phyloP scores from a whole-genome alignment of 2,329 filamentous ascomycete genomes.

The Xylaria sp. region DNA sequence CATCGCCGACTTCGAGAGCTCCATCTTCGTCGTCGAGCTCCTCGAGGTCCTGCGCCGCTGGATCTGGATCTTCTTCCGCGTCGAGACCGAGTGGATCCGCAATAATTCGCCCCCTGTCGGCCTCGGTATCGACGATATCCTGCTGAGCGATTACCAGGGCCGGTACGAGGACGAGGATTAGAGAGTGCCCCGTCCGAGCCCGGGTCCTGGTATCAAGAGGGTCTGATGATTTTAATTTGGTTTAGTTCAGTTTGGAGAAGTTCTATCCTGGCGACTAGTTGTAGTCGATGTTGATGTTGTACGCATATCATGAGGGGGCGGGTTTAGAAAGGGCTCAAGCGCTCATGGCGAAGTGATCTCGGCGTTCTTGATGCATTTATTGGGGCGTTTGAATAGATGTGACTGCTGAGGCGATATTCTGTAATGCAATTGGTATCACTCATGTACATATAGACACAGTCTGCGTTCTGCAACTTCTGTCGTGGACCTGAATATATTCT shows the following conservation, averaged over 20 bases:
- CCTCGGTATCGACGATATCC: slow-evolving; percentile 73
- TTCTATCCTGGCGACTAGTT: not conserved
- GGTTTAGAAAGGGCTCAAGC: slow-evolving; percentile 17
- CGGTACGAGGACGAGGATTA: slow-evolving; percentile 68
- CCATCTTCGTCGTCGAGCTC: slow-evolving; percentile 87
- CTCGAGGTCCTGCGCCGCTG: slow-evolving; percentile 89
- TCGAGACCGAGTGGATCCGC: slow-evolving; percentile 92
- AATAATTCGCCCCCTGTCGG: slow-evolving; percentile 56
- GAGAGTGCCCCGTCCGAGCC: slow-evolving; percentile 26
- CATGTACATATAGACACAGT: slow-evolving; percentile 11
- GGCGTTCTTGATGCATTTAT: slow-evolving; percentile 33
- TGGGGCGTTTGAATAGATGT: slow-evolving; percentile 35
- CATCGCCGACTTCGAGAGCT: slow-evolving; percentile 86
- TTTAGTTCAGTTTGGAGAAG: not conserved
- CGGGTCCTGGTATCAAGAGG: slow-evolving; percentile 22
- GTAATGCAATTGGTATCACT: slow-evolving; percentile 10
- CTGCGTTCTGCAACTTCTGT: not conserved
- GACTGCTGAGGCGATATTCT: slow-evolving; percentile 9
- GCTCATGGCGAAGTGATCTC: slow-evolving; percentile 1
- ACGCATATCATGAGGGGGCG: slow-evolving; percentile 31
- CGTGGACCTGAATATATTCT: not conserved
- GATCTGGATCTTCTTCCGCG: slow-evolving; percentile 97
- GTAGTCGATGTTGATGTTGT: slow-evolving; percentile 15
- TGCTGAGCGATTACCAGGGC: slow-evolving; percentile 76
- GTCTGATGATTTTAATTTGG: not conserved